phyloP scores from a whole-genome alignment of 2,329 filamentous ascomycete species.

The Ophiocordyceps camponoti-leonardi region DNA sequence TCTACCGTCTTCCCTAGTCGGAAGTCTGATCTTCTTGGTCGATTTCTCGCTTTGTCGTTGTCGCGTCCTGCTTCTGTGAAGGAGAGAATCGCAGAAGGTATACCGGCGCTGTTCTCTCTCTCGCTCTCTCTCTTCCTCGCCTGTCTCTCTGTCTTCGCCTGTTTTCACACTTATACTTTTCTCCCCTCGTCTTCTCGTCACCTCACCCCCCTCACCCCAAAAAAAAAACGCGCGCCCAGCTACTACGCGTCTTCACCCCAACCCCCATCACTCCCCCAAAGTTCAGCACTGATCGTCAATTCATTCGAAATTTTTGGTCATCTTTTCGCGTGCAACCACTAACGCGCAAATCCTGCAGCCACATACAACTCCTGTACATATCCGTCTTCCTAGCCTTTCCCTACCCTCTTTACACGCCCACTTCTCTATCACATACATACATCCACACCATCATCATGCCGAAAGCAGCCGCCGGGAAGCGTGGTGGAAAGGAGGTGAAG shows the following conservation, averaged over 20 bases:
- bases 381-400: background rate
- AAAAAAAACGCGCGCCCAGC: background rate
- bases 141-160: background rate
- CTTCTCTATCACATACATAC: constrained; percentile 7
- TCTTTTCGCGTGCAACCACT: background rate
- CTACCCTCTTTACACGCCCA: background rate
- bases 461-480: constrained; percentile 36
- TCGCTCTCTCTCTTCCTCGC: too few relatives aligned
- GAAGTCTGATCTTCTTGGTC: background rate
- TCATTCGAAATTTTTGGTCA: background rate
- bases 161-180: background rate
- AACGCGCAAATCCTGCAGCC: background rate
- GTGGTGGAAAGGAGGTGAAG: constrained; percentile 38
- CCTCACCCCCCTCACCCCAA: too few relatives aligned
- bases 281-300: background rate
- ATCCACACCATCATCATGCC: constrained; percentile 29
- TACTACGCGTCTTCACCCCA: background rate
- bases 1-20: background rate
- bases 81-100: background rate
- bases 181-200: background rate
- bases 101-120: background rate
- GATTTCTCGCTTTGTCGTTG: background rate
- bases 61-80: background rate
- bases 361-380: background rate
- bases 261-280: background rate